Base-by-base conservation (phyloP, 768 basidiomycete species). In the Suillus tomentosus region DNA sequence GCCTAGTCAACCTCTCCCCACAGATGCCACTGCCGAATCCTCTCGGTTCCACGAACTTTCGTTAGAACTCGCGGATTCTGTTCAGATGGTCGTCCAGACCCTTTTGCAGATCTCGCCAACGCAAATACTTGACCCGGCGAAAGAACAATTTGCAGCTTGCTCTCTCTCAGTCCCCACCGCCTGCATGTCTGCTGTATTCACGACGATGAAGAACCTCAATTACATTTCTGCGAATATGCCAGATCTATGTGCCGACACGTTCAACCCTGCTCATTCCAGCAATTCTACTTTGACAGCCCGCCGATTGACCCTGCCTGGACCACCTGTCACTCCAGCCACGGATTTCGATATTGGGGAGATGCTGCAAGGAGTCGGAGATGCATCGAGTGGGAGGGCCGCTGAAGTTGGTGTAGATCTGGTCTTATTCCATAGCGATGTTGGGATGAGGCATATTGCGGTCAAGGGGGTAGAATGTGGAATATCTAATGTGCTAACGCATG, bases 271-370 rank as follows among this genome's bases (percentile, higher is more conserved):
- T 55, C 56, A 17, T 19, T 50, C 31, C 15, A 31, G 62, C 47
- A 53, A 69, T 14, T 65, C 65, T 36, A 61, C 63, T 58, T 61
- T 13, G 42, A 37, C 62, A 22, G 3, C 17, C 10, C 39, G 9
- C 17, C 24, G 57, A 54, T 54, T 54, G 19, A 54, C 31, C 31
- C 10, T 62, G 70, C 65, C 62, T 61, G 66, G 45, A 19, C 60
- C 65, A 40, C 55, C 62, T 62, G 58, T 66, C 55, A 51, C 62
- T 31, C 60, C 62, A 60, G 70, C 72, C n/a, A 85, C 86, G 60
- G 91, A 95, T 72, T 97, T 96, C 72, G 95, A 98, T 77, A 86
- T 97, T 45, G 95, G 92, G 27, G 95, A 98, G 74, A 80, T 93
- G 78, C 72, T 96, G 68, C 96, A 97, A 77, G 89, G 85, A 71